Evolutionary conservation across 495 filamentous ascomycete species (phyloP).

Genomic region (Daldinia bambusicola): DNA sequence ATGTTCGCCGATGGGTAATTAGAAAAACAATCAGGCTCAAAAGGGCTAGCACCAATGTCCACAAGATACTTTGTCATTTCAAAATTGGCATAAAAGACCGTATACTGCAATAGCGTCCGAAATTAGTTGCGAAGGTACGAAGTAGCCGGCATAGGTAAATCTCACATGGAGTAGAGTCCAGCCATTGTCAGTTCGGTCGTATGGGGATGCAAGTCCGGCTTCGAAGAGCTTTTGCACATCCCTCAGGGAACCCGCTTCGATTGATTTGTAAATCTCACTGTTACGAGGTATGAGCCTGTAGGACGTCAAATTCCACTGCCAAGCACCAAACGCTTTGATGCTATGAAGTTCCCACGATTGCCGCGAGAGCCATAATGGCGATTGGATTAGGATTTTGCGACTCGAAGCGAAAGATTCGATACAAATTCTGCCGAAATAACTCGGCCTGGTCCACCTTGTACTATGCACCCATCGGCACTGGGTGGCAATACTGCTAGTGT

Average conservation of each 20-base stretch:
- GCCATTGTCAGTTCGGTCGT: not conserved
- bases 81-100: not conserved
- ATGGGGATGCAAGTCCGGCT: conserved; percentile 28
- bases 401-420: conserved; percentile 4
- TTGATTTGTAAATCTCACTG: not conserved
- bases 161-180: conserved; percentile 29
- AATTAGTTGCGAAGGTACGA: not conserved
- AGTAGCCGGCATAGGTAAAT: not conserved
- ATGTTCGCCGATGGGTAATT: no score
- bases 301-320: conserved; percentile 27
- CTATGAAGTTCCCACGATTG: conserved; percentile 35
- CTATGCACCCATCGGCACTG: not conserved
- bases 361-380: conserved; percentile 16
- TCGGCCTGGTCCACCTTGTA: not conserved
- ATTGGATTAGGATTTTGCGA: conserved; percentile 6
- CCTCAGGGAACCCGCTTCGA: not conserved
- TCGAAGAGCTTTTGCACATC: conserved; percentile 31
- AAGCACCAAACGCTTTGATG: conserved; percentile 26
- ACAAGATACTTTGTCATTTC: conserved; percentile 14
- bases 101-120: not conserved
- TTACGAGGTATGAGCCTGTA: not conserved
- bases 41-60: no score
- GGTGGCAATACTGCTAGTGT: not conserved
- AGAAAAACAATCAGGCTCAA: no score
- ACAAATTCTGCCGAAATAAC: conserved; percentile 12